phyloP scores from a whole-genome alignment of 495 filamentous ascomycete genomes.

The Penicillium lividum region DNA sequence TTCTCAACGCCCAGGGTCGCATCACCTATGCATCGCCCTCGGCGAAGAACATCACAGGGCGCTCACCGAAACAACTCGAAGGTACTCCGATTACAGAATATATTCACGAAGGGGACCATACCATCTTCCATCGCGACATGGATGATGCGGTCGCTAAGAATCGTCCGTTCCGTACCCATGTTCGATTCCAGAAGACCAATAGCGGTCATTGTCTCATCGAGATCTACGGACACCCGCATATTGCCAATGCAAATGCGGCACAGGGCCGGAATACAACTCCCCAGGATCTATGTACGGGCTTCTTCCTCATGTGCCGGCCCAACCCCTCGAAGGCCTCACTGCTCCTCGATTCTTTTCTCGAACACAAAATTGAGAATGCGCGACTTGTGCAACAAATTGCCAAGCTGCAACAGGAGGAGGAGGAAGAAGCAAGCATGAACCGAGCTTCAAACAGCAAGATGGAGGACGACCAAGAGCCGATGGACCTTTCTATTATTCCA shows the following conservation, averaged over 20 bases:
- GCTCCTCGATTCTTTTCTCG: slow-evolving; percentile 88
- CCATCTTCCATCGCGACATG: slow-evolving; percentile 83
- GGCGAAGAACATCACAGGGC: slow-evolving; percentile 74
- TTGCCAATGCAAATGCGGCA: slow-evolving; percentile 61
- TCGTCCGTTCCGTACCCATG: slow-evolving; percentile 80
- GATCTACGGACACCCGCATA: slow-evolving; percentile 87
- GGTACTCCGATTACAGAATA: slow-evolving; percentile 74
- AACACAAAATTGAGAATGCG: slow-evolving; percentile 98
- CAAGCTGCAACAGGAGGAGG: slow-evolving; percentile 82
- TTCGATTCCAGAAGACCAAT: slow-evolving; percentile 79
- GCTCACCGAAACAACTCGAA: slow-evolving; percentile 65
- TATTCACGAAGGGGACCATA: slow-evolving; percentile 86
- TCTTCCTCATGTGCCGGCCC: slow-evolving; percentile 92
- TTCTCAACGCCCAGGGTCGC: slow-evolving; percentile 79
- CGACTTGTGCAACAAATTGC: slow-evolving; percentile 79
- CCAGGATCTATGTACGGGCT: slow-evolving; percentile 75
- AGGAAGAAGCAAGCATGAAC: slow-evolving; percentile 63
- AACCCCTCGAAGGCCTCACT: slow-evolving; percentile 86
- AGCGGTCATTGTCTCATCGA: slow-evolving; percentile 79
- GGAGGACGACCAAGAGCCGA: slow-evolving; percentile 9
- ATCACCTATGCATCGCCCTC: slow-evolving; percentile 86
- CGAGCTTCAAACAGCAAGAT: slow-evolving; percentile 13
- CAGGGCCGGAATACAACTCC: slow-evolving; percentile 53
- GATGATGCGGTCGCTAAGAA: slow-evolving; percentile 87
- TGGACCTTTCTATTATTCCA: slow-evolving; percentile 10